Evolutionary conservation across 352 stramenopile genomes (phyloP).

Genomic region (Thraustotheca clavata): DNA sequence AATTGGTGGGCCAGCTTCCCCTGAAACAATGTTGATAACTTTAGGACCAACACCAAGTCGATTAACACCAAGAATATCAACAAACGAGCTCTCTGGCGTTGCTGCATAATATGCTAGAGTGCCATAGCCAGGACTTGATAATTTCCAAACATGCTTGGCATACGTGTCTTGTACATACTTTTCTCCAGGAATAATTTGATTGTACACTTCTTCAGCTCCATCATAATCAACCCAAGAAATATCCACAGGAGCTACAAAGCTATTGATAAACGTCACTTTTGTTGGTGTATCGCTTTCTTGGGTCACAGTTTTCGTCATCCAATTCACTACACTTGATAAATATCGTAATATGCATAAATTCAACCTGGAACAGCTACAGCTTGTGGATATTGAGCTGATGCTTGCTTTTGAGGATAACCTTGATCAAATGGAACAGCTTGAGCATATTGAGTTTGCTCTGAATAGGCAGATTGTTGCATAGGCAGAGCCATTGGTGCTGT

Average conservation of each 20-base stretch:
- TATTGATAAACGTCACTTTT: conserved; percentile 18
- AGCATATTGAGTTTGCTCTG: too few relatives aligned
- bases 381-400: not conserved
- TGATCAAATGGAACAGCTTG: not conserved
- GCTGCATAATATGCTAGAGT: conserved; percentile 9
- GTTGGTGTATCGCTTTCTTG: not conserved
- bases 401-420: not conserved
- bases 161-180: conserved; percentile 13
- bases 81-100: not conserved
- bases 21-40: not conserved
- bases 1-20: not conserved
- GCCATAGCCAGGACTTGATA: not conserved
- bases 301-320: conserved; percentile 8
- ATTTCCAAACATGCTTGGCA: conserved; percentile 4
- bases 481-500: conserved; percentile 3
- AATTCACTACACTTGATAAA: not conserved
- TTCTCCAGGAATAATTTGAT: conserved; percentile 3
- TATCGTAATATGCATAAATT: too few relatives aligned
- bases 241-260: not conserved
- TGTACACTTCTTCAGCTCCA: conserved; percentile 2
- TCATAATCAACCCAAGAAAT: conserved; percentile 17
- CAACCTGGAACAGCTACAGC: too few relatives aligned
- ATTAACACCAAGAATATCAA: conserved; percentile 16
- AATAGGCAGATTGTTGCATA: not conserved
- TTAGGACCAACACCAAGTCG: not conserved